A percentile compares a stretch with the other conserved stretches of the same genome.
Conservation (phyloP, 768 basidiomycete species). For the Fibroporia radiculosa region DNA sequence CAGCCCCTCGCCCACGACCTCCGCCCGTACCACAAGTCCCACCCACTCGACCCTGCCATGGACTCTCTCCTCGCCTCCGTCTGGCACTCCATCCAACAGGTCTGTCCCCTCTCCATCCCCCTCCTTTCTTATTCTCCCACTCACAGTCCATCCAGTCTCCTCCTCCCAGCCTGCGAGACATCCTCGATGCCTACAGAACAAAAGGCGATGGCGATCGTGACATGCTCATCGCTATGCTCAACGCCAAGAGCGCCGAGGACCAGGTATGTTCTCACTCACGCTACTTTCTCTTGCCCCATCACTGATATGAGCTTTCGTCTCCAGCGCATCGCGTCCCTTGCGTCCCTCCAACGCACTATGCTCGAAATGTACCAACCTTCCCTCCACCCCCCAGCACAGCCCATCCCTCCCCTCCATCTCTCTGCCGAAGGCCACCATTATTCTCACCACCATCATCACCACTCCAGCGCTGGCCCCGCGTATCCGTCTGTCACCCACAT, state of each 20-base stretch:
- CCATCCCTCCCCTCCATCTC: conserved; percentile 11
- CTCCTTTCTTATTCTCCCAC: conserved; percentile 1
- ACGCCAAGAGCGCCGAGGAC: conserved; percentile 89
- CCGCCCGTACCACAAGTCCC: conserved; percentile 4
- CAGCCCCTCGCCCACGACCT: conserved; percentile 12
- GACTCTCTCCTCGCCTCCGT: conserved; percentile 33
- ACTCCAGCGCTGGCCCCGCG: conserved; percentile 1
- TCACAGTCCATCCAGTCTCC: conserved; percentile 42
- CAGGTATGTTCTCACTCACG: conserved; percentile 44
- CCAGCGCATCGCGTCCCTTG: conserved; percentile 65
- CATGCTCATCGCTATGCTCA: conserved; percentile 84
- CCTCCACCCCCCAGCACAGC: conserved; percentile 11
- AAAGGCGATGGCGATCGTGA: conserved; percentile 91
- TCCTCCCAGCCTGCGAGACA: conserved; percentile 78
- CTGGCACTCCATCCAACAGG: conserved; percentile 41
- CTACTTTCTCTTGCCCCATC: conserved; percentile 1
- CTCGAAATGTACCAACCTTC: conserved; percentile 45
- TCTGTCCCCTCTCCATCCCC: conserved; percentile 14
- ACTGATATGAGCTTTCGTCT: conserved; percentile 4
- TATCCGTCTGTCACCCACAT: conserved; percentile 14
- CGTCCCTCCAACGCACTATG: conserved; percentile 62
- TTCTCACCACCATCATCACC: conserved; percentile 8
- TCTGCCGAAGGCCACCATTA: conserved; percentile 5
- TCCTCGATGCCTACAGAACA: conserved; percentile 75
- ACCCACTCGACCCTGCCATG: conserved; percentile 16